A percentile compares a stretch with the other conserved stretches of the same genome.
These are phyloP conservation scores for Scheffersomyces coipomensis DNA, from an alignment of 805 yeast genomes.

Conservation along the genomic window DNA sequence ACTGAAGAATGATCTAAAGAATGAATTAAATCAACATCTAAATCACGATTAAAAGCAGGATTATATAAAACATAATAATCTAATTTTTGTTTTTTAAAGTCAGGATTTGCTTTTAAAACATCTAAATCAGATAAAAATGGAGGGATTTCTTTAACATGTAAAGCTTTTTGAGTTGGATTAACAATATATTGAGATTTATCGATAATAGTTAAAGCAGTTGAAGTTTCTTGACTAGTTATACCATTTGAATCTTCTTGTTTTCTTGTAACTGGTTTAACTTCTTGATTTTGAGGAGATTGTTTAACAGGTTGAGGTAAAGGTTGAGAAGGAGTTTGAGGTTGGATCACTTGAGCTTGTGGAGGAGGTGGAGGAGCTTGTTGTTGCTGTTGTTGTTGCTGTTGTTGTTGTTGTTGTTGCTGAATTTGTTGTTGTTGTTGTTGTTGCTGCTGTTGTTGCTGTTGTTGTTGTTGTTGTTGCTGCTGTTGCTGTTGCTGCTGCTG, in stretches of 20 bases:
- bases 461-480: conserved; percentile 1
- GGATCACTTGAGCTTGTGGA: conserved; percentile 6
- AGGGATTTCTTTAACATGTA: conserved; percentile 73
- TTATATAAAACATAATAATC: conserved; percentile 90
- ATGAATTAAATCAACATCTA: conserved; percentile 86
- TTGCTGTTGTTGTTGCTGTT: conserved; percentile 1
- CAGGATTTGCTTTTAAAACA: conserved; percentile 70
- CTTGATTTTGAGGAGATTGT: conserved; percentile 17
- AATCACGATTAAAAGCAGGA: conserved; percentile 64
- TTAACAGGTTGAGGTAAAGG: conserved; percentile 14
- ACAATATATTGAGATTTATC: conserved; percentile 43
- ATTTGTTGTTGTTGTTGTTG: too few species aligned
- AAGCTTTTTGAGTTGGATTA: conserved; percentile 43
- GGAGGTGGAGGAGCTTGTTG: conserved; percentile 12
- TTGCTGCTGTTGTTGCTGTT: conserved; percentile 2
- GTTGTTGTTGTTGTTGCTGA: conserved; percentile 4
- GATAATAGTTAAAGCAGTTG: conserved; percentile 32
- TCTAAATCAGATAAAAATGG: conserved; percentile 81
- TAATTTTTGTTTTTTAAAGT: conserved; percentile 74
- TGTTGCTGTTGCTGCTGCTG: conserved; percentile 5
- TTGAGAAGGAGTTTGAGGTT: conserved; percentile 9
- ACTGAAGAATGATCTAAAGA: conserved; percentile 91
- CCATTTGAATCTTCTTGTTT: conserved; percentile 6
- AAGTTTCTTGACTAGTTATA: conserved; percentile 19
- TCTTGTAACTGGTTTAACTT: conserved; percentile 11